A percentile compares a stretch with the other conserved stretches of the same genome.
These are phyloP conservation scores for Vicia villosa DNA, from an alignment of 306 rosid genomes.

Conservation along the genomic window DNA sequence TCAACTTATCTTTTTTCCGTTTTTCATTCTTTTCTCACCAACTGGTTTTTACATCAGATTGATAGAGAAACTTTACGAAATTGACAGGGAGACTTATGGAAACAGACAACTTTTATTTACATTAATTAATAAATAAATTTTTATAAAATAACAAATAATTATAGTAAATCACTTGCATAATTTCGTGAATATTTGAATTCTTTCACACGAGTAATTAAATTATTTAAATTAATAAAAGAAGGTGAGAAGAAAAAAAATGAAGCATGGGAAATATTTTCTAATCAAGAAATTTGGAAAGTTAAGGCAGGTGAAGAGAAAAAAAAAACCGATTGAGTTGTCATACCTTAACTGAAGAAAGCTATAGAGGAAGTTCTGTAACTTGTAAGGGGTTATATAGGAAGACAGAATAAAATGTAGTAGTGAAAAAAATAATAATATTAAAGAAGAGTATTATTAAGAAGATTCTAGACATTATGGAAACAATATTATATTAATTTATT, in stretches of 20 bases:
- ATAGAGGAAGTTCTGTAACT: background rate
- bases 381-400: conserved; percentile 28
- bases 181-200: no score
- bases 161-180: no score
- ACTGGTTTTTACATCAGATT: no score
- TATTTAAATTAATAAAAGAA: background rate
- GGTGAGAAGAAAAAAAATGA: conserved; percentile 3
- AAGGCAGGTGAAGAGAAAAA: conserved; percentile 34
- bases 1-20: no score
- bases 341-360: conserved; percentile 12
- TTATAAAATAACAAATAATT: no score
- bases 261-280: background rate
- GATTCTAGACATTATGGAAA: conserved; percentile 50
- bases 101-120: no score
- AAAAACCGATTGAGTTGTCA: background rate
- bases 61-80: no score
- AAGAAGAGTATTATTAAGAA: conserved; percentile 22
- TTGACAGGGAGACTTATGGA: no score
- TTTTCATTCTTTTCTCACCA: no score
- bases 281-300: conserved; percentile 40
- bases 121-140: no score
- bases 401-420: background rate
- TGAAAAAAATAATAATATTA: background rate
- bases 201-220: no score
- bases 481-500: conserved; percentile 12